Evolutionary conservation across 2,329 filamentous ascomycete genomes (phyloP), one percentile per base, ranked within the genome.

Genomic region (Colletotrichum sp.): DNA sequence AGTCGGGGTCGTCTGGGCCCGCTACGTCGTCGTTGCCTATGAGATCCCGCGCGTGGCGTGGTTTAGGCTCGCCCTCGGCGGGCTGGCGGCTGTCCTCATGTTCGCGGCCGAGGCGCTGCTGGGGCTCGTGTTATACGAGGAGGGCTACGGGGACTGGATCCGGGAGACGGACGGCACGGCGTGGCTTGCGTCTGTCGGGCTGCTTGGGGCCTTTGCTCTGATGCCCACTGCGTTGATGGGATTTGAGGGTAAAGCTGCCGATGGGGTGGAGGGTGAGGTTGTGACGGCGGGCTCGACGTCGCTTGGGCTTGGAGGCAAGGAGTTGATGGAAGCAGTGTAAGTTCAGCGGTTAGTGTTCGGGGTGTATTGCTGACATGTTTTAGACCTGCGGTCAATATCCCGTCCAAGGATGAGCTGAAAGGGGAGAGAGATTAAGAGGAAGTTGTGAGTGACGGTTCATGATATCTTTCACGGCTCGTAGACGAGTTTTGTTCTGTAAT

Each of bases 31-130:
- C 12, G 27, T 57, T 8, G 61, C 55, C 19, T 72, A 77, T 27
- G 76, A 69, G 36, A 70, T 77, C 13, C 76, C 76, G 27, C 66
- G 57, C 34, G 69, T 77, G 39, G 71, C 73, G 30, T 67, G 70
- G 66, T 69, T 77, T 30, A 57, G 76, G 57, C 73, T 69, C n/a
- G 73, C 62, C 44, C 39, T 75, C 36, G 70, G 77, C n/a, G 63
- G 63, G 6, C 34, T 77, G 36, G 77, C 73, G 11, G 57, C 70
- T 19, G 11, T 22, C 8, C 16, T 78, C 34, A 22, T 69, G 61
- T 36, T 49, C 30, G 44, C 57, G 30, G 57, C 55, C 11, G 70
- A 55, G 16, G 44, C 19, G 22, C 3, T 77, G 2, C 13, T 77
- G 12, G 30, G 63, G n/a, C 13, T 72, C 5, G 9, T 59, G 4